These are phyloP conservation scores for Mimosa bimucronata DNA, from an alignment of 306 rosid genomes.

Conservation along the genomic window DNA sequence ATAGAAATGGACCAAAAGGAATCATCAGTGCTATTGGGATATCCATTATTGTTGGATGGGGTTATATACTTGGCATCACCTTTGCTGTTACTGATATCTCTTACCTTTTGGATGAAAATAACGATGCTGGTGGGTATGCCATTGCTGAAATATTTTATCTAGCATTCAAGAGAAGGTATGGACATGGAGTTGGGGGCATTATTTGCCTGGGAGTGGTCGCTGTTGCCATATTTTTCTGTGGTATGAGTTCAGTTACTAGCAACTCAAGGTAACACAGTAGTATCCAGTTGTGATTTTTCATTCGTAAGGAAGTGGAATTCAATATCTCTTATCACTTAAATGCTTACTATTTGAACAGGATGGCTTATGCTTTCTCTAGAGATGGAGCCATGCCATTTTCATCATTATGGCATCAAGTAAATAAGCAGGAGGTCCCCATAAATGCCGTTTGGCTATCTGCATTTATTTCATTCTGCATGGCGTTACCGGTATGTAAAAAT, in stretches of 20 bases:
- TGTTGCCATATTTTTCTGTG: slow-evolving; percentile 92
- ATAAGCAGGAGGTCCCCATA: slow-evolving; percentile 79
- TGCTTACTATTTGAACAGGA: slow-evolving; percentile 50
- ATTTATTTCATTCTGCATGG: slow-evolving; percentile 83
- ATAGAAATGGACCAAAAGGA: slow-evolving; percentile 92
- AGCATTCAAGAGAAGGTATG: slow-evolving; percentile 88
- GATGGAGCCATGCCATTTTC: slow-evolving; percentile 99
- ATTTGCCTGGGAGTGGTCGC: slow-evolving; percentile 85
- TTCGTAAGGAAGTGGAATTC: slow-evolving; percentile 23
- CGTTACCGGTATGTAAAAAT: slow-evolving; percentile 64
- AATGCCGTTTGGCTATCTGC: slow-evolving; percentile 94
- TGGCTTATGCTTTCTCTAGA: slow-evolving; percentile 98
- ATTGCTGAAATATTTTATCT: slow-evolving; percentile 89
- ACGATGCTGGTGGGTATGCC: slow-evolving; percentile 95
- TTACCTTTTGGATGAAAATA: slow-evolving; percentile 70
- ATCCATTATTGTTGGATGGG: slow-evolving; percentile 89
- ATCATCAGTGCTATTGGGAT: slow-evolving; percentile 91
- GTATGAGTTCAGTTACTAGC: slow-evolving; percentile 96
- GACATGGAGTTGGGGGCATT: slow-evolving; percentile 91
- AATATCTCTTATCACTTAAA: slow-evolving; percentile 23
- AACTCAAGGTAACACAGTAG: slow-evolving; percentile 75
- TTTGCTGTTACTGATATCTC: slow-evolving; percentile 79
- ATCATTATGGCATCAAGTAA: slow-evolving; percentile 83
- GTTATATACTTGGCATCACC: slow-evolving; percentile 87
- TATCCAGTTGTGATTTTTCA: slow-evolving; percentile 6